phyloP scores from a whole-genome alignment of 148 eudicot genomes.

The Heliosperma pusillum region DNA sequence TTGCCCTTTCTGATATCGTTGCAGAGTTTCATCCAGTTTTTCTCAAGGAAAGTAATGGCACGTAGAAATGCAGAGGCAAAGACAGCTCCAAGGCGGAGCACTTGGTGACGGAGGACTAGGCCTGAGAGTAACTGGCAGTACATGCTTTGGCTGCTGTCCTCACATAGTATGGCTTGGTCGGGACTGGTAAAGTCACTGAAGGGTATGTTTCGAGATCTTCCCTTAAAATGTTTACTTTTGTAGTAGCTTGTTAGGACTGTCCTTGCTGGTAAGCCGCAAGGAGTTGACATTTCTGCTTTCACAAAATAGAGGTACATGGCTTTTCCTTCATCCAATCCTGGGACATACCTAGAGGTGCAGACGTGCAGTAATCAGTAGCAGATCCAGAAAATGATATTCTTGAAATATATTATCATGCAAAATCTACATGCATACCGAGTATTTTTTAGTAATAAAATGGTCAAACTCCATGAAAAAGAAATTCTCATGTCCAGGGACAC shows the following conservation, averaged over 20 bases:
- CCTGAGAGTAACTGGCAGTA: constrained; percentile 72
- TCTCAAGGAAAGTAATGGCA: constrained; percentile 57
- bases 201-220: constrained; percentile 40
- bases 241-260: constrained; percentile 73
- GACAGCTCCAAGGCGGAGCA: constrained; percentile 71
- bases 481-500: too few relatives aligned
- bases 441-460: neutral
- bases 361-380: neutral
- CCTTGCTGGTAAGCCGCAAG: constrained; percentile 60
- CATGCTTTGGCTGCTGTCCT: constrained; percentile 79
- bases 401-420: too few relatives aligned
- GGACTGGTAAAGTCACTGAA: constrained; percentile 60
- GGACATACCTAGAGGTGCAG: constrained; percentile 35
- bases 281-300: constrained; percentile 71
- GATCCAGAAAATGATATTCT: too few relatives aligned
- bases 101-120: constrained; percentile 52
- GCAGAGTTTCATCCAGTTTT: constrained; percentile 50
- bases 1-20: constrained; percentile 51
- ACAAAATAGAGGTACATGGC: constrained; percentile 68
- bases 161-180: constrained; percentile 54
- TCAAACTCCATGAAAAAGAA: neutral
- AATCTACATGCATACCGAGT: neutral
- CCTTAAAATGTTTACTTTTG: constrained; percentile 58
- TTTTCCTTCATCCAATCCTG: constrained; percentile 64
- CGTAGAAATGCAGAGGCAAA: constrained; percentile 76